Base-by-base conservation (phyloP, 768 basidiomycete genomes). In the Candolleomyces efflorescens region DNA sequence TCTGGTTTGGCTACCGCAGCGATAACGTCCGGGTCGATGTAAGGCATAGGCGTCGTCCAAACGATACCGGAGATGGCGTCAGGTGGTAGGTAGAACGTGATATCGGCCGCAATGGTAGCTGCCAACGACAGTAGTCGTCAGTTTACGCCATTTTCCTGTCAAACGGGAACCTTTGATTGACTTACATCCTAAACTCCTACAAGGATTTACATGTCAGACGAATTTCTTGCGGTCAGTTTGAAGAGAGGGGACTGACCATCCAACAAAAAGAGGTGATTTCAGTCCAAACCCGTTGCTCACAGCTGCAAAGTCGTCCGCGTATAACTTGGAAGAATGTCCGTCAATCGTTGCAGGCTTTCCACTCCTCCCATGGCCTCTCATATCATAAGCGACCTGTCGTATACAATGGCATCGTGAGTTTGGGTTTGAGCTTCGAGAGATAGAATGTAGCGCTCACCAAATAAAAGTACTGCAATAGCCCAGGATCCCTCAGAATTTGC, bases 321-420 rank as follows among this genome's bases (percentile, higher is more conserved):
- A 70, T 15, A 66, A 49, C 52, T 56, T 63, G 13, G 69, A 70
- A 17, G 64, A 57, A 59, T 71, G 65, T 2, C 64, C 68, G 27
- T 63, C 66, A 2, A 59, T 26, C 9, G 61, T 66, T 26, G 55
- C 49, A 9, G 73, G 73, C 55, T 70, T 71, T 27, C 69, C 71
- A 57, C 69, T 71, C 44, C 66, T 65, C 2, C 73, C 73, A 61
- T 72, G 68, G 3, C 71, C 71, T 22, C 73, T 63, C 52, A 68
- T 67, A 49, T 74, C 73, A 58, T 72, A 74, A 2, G 71, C 67
- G 23, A 74, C 69, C 71, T 74, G 18, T 43, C 41, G 9, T 2
- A 6, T 7, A 17, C 1, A 12, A 20, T 13, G 41, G 32, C 24
- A 41, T 11, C 32, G 36, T 24, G 12, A 20, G 11, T 45, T 2